Evolutionary conservation across 2,329 filamentous ascomycete genomes (phyloP).

Genomic region (Aureobasidium sp.): DNA sequence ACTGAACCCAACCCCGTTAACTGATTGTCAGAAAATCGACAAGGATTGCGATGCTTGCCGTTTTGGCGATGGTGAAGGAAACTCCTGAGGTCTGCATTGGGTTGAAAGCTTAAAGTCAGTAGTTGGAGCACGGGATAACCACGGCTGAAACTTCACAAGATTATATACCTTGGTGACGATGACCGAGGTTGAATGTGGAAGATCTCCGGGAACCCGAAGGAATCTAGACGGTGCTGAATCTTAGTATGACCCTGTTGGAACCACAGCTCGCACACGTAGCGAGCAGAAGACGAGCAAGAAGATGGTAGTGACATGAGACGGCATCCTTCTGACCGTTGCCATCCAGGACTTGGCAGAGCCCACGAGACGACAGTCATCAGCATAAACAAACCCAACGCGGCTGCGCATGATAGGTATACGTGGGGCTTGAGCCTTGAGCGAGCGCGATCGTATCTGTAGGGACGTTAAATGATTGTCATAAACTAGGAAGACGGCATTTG

Average conservation of each 20-base stretch:
- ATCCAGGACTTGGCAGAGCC: background rate
- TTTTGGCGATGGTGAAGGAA: background rate
- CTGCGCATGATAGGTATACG: background rate
- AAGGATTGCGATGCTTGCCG: background rate
- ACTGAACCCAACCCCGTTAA: background rate
- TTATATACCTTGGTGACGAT: background rate
- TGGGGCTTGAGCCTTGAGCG: background rate
- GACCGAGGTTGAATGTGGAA: background rate
- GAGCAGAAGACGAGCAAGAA: background rate
- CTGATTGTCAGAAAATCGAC: background rate
- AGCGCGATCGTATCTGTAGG: background rate
- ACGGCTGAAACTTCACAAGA: background rate
- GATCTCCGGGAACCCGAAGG: background rate
- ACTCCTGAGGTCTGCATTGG: constrained; percentile 8
- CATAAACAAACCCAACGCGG: background rate
- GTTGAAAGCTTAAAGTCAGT: background rate
- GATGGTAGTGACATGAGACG: background rate
- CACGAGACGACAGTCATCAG: background rate
- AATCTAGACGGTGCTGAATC: background rate
- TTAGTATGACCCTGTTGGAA: background rate
- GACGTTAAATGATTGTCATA: background rate
- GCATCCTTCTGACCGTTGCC: background rate
- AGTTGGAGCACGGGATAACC: background rate
- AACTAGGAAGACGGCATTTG: background rate
- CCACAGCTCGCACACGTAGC: background rate